phyloP scores from a whole-genome alignment of 305 asterid genomes.

The Rubia occidens region DNA sequence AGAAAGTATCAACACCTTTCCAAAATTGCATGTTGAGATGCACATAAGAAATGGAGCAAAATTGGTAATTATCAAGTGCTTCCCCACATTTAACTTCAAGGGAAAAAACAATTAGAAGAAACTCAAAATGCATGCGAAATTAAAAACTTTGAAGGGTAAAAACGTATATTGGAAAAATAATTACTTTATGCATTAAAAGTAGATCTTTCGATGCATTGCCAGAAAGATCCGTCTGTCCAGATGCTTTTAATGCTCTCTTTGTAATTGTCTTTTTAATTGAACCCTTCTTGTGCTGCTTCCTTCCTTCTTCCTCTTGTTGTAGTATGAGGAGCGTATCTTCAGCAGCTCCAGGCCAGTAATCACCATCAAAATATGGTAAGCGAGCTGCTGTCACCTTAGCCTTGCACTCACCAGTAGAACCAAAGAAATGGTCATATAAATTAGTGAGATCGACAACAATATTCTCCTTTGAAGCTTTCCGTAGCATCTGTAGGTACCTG shows the following conservation, averaged over 20 bases:
- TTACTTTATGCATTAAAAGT: constrained; percentile 85
- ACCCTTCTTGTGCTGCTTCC: constrained; percentile 73
- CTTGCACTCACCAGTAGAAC: constrained; percentile 69
- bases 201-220: constrained; percentile 83
- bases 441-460: constrained; percentile 80
- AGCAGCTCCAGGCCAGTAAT: constrained; percentile 99
- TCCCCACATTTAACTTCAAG: background rate
- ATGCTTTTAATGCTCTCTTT: constrained; percentile 78
- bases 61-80: background rate
- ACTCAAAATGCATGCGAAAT: background rate
- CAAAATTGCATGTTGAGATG: background rate
- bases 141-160: background rate
- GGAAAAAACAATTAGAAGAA: background rate
- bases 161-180: constrained; percentile 16
- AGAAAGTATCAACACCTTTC: background rate
- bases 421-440: constrained; percentile 79
- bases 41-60: background rate
- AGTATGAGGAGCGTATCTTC: constrained; percentile 82
- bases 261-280: constrained; percentile 61
- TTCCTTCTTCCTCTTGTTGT: constrained; percentile 89
- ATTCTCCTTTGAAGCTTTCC: constrained; percentile 78
- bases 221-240: constrained; percentile 91
- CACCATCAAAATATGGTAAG: constrained; percentile 93
- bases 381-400: constrained; percentile 95
- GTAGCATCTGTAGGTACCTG: constrained; percentile 91